A percentile compares a stretch with the other conserved stretches of the same genome.
Evolutionary conservation across 768 basidiomycete species (phyloP).

Genomic region (Phylloporus sp.): DNA sequence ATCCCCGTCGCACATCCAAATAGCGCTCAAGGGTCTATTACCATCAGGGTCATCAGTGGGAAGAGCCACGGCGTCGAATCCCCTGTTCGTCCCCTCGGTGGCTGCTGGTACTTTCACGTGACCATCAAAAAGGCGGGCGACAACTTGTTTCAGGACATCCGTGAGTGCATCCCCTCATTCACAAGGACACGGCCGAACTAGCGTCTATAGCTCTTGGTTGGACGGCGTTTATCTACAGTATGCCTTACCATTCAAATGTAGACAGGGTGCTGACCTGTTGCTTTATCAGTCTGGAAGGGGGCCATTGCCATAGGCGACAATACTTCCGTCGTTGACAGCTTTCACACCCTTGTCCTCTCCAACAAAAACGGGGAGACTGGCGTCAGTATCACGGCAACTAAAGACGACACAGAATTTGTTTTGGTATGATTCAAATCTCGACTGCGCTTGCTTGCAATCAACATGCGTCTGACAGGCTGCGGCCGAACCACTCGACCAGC

Average conservation of each 20-base stretch:
- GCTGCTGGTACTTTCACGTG: slow-evolving; percentile 90
- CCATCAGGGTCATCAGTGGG: slow-evolving; percentile 85
- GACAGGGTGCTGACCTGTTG: slow-evolving; percentile 1
- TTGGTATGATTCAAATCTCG: slow-evolving; percentile 44
- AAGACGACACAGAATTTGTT: slow-evolving; percentile 68
- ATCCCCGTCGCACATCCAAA: slow-evolving; percentile 73
- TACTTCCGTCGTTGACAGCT: slow-evolving; percentile 45
- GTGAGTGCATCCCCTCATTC: slow-evolving; percentile 37
- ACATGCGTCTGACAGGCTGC: slow-evolving; percentile 48
- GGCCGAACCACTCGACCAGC: slow-evolving; percentile 86
- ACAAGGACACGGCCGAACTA: background rate
- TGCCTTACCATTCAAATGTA: slow-evolving; percentile 19
- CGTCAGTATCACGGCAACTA: slow-evolving; percentile 54
- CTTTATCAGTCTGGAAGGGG: slow-evolving; percentile 43
- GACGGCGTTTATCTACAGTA: slow-evolving; percentile 87
- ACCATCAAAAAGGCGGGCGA: slow-evolving; percentile 58
- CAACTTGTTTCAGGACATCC: slow-evolving; percentile 77
- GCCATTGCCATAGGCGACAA: slow-evolving; percentile 56
- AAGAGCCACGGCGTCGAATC: slow-evolving; percentile 83
- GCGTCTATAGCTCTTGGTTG: slow-evolving; percentile 62
- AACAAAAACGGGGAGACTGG: slow-evolving; percentile 57
- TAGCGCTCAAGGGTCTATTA: slow-evolving; percentile 61
- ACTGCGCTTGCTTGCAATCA: background rate
- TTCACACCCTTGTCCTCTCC: slow-evolving; percentile 85
- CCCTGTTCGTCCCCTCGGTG: slow-evolving; percentile 86